Evolutionary conservation across 2,329 filamentous ascomycete species (phyloP).

Genomic region (Aschersonia sp.): DNA sequence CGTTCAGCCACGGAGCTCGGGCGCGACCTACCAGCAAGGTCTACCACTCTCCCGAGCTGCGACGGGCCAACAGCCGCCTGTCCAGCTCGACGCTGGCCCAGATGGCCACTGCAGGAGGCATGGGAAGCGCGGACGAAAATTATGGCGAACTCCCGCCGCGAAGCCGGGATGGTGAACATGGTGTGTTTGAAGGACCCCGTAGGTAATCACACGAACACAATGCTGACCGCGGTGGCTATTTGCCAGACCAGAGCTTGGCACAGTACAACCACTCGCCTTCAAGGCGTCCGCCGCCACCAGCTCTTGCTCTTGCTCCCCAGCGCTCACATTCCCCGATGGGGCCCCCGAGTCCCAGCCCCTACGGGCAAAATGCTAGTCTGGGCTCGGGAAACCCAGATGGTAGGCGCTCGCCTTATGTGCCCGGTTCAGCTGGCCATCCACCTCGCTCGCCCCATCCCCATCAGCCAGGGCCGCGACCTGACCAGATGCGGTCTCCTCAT

Average conservation of each 20-base stretch:
- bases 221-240: conserved; percentile 39
- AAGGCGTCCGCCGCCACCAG: conserved; percentile 22
- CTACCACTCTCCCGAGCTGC: conserved; percentile 62
- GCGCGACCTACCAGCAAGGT: conserved; percentile 54
- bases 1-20: conserved; percentile 62
- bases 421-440: conserved; percentile 9
- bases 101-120: conserved; percentile 54
- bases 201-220: conserved; percentile 36
- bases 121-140: conserved; percentile 25
- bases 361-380: conserved; percentile 16
- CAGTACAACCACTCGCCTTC: conserved; percentile 19
- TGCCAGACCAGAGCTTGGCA: conserved; percentile 33
- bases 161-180: conserved; percentile 18
- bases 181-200: conserved; percentile 25
- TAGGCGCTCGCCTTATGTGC: conserved; percentile 14
- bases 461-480: conserved; percentile 12
- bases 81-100: conserved; percentile 72
- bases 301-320: conserved; percentile 23
- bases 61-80: conserved; percentile 70
- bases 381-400: conserved; percentile 17
- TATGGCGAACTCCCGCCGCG: conserved; percentile 13
- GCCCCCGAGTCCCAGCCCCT: conserved; percentile 15
- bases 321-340: conserved; percentile 30
- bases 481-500: conserved; percentile 6
- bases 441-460: conserved; percentile 15